Evolutionary conservation across 2,329 filamentous ascomycete species (phyloP).

Genomic region (Hypoxylon sp.): DNA sequence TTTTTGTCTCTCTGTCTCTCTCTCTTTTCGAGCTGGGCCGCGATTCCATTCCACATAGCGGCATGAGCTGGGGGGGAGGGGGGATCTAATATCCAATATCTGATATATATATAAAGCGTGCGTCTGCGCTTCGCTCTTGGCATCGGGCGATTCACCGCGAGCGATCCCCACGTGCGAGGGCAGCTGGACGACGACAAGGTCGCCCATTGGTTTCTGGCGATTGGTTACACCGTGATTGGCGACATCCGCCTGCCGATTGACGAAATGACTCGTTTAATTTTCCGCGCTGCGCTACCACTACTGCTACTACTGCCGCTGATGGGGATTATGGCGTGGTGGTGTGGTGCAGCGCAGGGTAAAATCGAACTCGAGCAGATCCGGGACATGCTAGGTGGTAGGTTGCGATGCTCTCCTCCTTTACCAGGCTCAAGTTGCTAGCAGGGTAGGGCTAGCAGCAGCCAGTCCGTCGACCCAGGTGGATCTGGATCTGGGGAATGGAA

Average conservation of each 20-base stretch:
- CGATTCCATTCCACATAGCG: conserved; percentile 35
- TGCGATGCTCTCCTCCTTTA: conserved; percentile 1
- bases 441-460: conserved; percentile 11
- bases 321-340: conserved; percentile 1
- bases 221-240: conserved; percentile 43
- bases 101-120: neutral
- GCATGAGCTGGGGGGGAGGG: conserved; percentile 3
- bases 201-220: conserved; percentile 30
- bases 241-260: conserved; percentile 44
- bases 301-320: no score
- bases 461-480: conserved; percentile 32
- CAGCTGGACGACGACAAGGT: conserved; percentile 33
- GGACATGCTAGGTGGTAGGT: conserved; percentile 7
- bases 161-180: conserved; percentile 37
- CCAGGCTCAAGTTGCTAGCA: conserved; percentile 6
- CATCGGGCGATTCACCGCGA: conserved; percentile 33
- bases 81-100: conserved; percentile 3
- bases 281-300: conserved; percentile 13
- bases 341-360: conserved; percentile 15
- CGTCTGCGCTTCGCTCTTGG: conserved; percentile 27
- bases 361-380: conserved; percentile 27
- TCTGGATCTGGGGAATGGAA: conserved; percentile 35
- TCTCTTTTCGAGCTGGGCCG: conserved; percentile 17
- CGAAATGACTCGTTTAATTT: conserved; percentile 42
- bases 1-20: neutral